Conservation (phyloP, 73 alveolate species). For the Tetrahymena elliotti region DNA sequence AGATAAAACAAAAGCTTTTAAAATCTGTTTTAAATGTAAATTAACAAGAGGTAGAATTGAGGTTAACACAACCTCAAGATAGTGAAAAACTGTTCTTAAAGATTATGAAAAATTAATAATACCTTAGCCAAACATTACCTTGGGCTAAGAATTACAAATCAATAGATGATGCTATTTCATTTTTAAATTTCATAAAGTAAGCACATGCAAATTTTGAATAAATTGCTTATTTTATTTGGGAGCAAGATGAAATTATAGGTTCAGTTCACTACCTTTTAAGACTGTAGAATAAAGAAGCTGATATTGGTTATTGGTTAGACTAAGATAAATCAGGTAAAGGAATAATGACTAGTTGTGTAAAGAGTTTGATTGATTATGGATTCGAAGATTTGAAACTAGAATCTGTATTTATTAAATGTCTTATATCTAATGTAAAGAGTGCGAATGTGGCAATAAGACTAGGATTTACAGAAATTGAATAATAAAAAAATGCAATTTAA, state of each 20-base stretch:
- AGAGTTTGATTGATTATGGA: neutral
- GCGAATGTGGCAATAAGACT: neutral
- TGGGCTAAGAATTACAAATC: neutral
- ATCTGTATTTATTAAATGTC: neutral
- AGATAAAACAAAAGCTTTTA: neutral
- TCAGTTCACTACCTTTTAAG: neutral
- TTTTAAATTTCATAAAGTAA: neutral
- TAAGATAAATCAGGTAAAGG: neutral
- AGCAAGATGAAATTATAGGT: neutral
- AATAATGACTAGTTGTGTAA: neutral
- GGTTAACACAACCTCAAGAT: neutral
- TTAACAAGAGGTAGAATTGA: neutral
- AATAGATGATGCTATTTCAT: neutral
- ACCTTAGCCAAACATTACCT: neutral
- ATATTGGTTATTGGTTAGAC: neutral
- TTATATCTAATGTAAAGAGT: neutral
- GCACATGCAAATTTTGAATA: neutral
- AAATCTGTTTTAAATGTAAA: neutral
- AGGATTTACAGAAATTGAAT: neutral
- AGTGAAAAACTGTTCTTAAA: neutral
- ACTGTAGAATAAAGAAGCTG: neutral
- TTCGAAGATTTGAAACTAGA: neutral
- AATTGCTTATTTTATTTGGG: neutral
- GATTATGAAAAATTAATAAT: neutral
- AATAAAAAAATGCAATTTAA: neutral